Evolutionary conservation across 2,329 filamentous ascomycete species (phyloP).

Genomic region (Alternaria metachromatica): DNA sequence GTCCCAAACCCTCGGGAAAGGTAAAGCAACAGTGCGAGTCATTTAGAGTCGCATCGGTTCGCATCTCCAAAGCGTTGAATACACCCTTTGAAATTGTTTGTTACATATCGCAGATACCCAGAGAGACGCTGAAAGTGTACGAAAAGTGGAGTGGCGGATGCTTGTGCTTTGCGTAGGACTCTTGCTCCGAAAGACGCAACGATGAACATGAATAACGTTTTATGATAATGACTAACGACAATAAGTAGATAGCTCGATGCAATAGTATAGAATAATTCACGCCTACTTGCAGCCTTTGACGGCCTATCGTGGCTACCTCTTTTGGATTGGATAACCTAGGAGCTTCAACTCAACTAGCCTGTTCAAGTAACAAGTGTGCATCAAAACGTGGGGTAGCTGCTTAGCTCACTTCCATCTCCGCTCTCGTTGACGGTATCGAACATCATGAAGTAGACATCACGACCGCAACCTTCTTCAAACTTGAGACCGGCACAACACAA

Average conservation of each 20-base stretch:
- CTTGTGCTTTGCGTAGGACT: not conserved
- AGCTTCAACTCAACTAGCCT: not conserved
- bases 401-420: not conserved
- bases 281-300: not conserved
- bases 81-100: not conserved
- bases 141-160: not conserved
- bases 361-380: not conserved
- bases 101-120: not conserved
- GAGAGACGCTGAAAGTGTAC: not conserved
- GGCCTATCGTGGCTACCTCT: not conserved
- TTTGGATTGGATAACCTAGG: not conserved
- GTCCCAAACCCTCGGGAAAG: constrained; percentile 34
- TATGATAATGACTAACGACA: constrained; percentile 7
- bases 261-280: not conserved
- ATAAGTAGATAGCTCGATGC: not conserved
- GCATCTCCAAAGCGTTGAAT: not conserved
- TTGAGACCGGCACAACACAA: not conserved
- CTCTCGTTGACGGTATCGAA: not conserved
- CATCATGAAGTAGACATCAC: not conserved
- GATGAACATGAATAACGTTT: not conserved
- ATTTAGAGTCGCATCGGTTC: constrained; percentile 12
- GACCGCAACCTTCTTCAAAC: not conserved
- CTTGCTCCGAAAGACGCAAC: not conserved
- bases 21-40: constrained; percentile 33
- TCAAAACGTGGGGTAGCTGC: constrained; percentile 3